phyloP scores from a whole-genome alignment of 2,329 filamentous ascomycete species.

The Xylaria multiplex region DNA sequence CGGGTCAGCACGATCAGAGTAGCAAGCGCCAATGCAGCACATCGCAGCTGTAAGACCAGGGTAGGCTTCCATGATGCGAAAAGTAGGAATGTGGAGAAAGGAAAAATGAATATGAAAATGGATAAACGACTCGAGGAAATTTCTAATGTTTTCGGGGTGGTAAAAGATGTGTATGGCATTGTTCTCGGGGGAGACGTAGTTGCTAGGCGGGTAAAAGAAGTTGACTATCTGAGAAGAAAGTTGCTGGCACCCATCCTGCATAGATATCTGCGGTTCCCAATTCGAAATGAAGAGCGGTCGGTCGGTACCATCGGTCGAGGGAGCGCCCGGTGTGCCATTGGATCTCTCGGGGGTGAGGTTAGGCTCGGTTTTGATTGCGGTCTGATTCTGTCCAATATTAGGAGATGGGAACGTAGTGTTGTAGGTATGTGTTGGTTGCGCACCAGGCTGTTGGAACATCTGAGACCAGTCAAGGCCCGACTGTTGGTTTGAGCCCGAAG shows the following conservation, averaged over 20 bases:
- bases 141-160: constrained; percentile 73
- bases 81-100: constrained; percentile 76
- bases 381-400: constrained; percentile 76
- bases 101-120: constrained; percentile 80
- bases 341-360: constrained; percentile 62
- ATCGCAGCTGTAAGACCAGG: constrained; percentile 75
- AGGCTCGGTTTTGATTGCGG: constrained; percentile 74
- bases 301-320: constrained; percentile 54
- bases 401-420: constrained; percentile 67
- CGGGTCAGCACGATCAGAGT: constrained; percentile 69
- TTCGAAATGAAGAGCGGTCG: constrained; percentile 58
- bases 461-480: constrained; percentile 78
- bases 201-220: constrained; percentile 67
- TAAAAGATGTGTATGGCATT: constrained; percentile 68
- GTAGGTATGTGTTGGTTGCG: constrained; percentile 67
- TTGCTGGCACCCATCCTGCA: constrained; percentile 62
- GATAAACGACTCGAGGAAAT: constrained; percentile 76
- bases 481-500: constrained; percentile 69
- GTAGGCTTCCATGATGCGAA: constrained; percentile 72
- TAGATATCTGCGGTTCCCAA: constrained; percentile 59
- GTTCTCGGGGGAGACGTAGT: constrained; percentile 64
- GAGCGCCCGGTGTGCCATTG: constrained; percentile 57
- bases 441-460: constrained; percentile 77
- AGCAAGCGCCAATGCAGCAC: constrained; percentile 79
- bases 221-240: constrained; percentile 66